Evolutionary conservation across 106 monocot genomes (phyloP), one percentile per base, ranked within the genome.

Genomic region (Posidonia australis): DNA sequence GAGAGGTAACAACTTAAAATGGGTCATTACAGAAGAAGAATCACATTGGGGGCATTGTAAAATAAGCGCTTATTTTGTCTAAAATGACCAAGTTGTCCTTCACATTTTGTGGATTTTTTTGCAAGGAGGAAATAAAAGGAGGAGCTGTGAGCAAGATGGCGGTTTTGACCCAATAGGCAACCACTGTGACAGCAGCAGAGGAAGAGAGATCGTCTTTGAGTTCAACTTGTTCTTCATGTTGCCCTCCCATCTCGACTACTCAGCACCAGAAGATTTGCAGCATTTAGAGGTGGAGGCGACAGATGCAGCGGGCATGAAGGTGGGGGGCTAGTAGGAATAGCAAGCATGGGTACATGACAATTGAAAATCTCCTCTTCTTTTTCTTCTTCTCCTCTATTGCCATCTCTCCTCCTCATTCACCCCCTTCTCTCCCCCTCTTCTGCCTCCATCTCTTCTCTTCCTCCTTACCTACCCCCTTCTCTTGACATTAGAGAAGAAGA

Each of bases 221-320:
- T 25, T 31, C 59, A n/a, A n/a, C n/a, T 0, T 16, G n/a, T 25
- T 28, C 66, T 28, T 51, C 66, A 10, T 66, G 48, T 32, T 64
- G 23, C 44, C 51, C 66, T 47, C 66, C 66, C 27, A 30, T 51
- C 25, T 65, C 47, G 47, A 41, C 16, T 5, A n/a, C 41, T 23
- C 51, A 64, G 52, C 83, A 94, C 69, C 67, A 73, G 67, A 56
- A 81, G 49, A 85, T 67, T 62, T 67, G 63, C 32, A 93, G 89
- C 71, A 81, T 93, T 68, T 89, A 89, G 75, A 66, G 72, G 57
- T 94, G 76, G 75, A 76, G 62, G 75, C 70, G 65, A 30, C 89
- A 94, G 75, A 66, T 94, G 86, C 93, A 89, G 72, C 75, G 80
- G 44, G 89, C 79, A n/a, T 94, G 89, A 89, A 61, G 72, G 23